These are phyloP conservation scores for Eimeria sp. DNA, from an alignment of 169 alveolate genomes.

Conservation along the genomic window DNA sequence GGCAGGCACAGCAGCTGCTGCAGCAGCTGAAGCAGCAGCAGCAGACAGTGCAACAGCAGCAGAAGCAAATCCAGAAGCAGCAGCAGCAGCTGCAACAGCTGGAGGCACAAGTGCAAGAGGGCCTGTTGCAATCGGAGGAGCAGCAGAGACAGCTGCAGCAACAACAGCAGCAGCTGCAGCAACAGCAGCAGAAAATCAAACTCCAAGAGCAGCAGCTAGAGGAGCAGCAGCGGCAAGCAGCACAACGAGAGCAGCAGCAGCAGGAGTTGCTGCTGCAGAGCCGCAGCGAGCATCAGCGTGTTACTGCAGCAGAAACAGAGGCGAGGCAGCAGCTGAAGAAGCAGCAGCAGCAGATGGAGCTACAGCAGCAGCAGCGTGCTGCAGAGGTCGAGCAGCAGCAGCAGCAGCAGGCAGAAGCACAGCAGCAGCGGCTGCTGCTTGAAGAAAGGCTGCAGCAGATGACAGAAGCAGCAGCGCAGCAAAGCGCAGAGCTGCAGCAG, in stretches of 20 bases:
- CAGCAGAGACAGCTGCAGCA: constrained; percentile 32
- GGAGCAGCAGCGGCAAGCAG: constrained; percentile 27
- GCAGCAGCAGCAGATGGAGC: constrained; percentile 15
- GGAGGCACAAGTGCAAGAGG: constrained; percentile 3
- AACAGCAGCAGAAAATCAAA: constrained; percentile 45
- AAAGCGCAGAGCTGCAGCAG: constrained; percentile 6
- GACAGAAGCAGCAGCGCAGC: constrained; percentile 51
- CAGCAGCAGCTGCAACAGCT: constrained; percentile 48
- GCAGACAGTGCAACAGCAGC: constrained; percentile 19
- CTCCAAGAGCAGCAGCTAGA: constrained; percentile 44
- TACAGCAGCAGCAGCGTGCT: constrained; percentile 16
- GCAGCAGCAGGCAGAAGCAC: constrained; percentile 36
- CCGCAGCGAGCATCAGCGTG: constrained; percentile 49
- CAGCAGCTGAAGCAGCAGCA: constrained; percentile 66
- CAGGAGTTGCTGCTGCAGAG: constrained; percentile 48
- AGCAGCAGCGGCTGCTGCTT: constrained; percentile 60
- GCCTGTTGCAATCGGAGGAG: not conserved
- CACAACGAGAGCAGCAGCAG: constrained; percentile 1
- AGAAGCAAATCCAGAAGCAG: constrained; percentile 44
- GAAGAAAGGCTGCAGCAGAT: constrained; percentile 43
- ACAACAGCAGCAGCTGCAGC: constrained; percentile 22
- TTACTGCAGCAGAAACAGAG: constrained; percentile 40
- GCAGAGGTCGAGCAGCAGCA: constrained; percentile 56
- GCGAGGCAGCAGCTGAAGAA: constrained; percentile 49
- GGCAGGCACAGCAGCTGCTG: constrained; percentile 47